Percentiles rank a stretch among this genome's conserved stretches.
These are phyloP conservation scores for Puccinia coronata DNA, from an alignment of 1,284 basidiomycete species.

Conservation along the genomic window DNA sequence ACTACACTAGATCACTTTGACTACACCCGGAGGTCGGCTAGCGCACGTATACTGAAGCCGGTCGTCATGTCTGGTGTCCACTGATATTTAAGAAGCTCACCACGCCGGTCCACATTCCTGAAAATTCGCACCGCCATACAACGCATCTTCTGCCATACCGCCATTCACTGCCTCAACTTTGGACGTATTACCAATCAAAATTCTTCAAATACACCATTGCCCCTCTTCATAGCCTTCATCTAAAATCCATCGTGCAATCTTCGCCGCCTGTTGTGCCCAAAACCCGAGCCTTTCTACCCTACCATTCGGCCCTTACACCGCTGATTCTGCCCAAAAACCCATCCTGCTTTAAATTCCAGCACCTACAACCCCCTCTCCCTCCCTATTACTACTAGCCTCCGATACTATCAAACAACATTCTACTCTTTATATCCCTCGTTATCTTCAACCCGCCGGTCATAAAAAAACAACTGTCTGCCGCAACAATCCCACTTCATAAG, in stretches of 20 bases:
- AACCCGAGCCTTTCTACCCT: not conserved
- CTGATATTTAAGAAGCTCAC: not conserved
- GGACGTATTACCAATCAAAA: not conserved
- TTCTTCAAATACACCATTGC: too few relatives aligned
- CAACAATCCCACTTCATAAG: not conserved
- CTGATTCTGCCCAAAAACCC: not conserved
- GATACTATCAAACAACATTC: not conserved
- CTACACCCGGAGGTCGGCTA: not conserved
- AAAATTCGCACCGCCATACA: not conserved
- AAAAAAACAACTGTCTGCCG: not conserved
- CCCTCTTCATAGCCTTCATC: not conserved
- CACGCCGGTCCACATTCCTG: not conserved
- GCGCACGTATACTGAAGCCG: not conserved
- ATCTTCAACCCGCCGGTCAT: conserved; percentile 7
- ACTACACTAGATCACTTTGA: conserved; percentile 7
- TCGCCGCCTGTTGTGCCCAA: not conserved
- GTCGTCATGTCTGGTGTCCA: not conserved
- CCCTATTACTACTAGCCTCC: not conserved
- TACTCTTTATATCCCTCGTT: conserved; percentile 19
- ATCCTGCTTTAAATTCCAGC: not conserved
- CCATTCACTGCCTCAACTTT: not conserved
- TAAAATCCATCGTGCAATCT: not conserved
- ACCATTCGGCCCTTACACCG: not conserved
- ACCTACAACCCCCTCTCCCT: not conserved
- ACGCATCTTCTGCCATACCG: not conserved